Evolutionary conservation across 2,329 filamentous ascomycete genomes (phyloP).

Genomic region (Colletotrichum cereale): DNA sequence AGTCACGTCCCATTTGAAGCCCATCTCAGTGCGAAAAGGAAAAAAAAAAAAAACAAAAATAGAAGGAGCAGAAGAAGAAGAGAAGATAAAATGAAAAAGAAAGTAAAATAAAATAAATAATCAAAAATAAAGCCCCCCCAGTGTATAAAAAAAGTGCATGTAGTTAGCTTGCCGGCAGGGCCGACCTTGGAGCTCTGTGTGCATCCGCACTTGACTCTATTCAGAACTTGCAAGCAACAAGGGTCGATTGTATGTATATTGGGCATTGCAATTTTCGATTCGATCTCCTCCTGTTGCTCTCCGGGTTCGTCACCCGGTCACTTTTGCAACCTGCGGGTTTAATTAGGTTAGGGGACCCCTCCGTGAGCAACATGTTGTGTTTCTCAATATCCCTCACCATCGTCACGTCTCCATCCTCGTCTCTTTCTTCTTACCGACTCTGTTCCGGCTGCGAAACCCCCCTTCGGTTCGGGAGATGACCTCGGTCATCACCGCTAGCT

Average conservation of each 20-base stretch:
- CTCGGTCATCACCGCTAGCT: slow-evolving; percentile 9
- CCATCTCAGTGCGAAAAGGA: background rate
- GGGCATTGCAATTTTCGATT: slow-evolving; percentile 7
- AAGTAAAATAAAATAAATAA: background rate
- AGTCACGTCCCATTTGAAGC: background rate
- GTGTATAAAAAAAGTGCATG: background rate
- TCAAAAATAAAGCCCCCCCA: background rate
- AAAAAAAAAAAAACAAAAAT: background rate
- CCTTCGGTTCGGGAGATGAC: slow-evolving; percentile 5
- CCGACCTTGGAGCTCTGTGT: slow-evolving; percentile 4
- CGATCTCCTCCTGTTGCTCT: background rate
- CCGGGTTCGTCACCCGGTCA: background rate
- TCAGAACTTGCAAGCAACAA: slow-evolving; percentile 40
- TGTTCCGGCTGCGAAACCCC: background rate
- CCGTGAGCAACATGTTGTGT: background rate
- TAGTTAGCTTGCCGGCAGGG: background rate
- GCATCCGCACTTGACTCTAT: slow-evolving; percentile 32
- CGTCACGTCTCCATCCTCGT: slow-evolving; percentile 20
- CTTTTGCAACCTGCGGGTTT: slow-evolving; percentile 4
- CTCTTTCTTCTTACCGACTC: background rate
- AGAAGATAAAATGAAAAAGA: background rate
- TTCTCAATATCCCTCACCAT: slow-evolving; percentile 29
- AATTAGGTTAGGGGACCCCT: slow-evolving; percentile 3
- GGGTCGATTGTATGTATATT: slow-evolving; percentile 29
- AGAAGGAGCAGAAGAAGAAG: background rate